Conservation (phyloP, 768 basidiomycete species). For the Rickenella mellea region DNA sequence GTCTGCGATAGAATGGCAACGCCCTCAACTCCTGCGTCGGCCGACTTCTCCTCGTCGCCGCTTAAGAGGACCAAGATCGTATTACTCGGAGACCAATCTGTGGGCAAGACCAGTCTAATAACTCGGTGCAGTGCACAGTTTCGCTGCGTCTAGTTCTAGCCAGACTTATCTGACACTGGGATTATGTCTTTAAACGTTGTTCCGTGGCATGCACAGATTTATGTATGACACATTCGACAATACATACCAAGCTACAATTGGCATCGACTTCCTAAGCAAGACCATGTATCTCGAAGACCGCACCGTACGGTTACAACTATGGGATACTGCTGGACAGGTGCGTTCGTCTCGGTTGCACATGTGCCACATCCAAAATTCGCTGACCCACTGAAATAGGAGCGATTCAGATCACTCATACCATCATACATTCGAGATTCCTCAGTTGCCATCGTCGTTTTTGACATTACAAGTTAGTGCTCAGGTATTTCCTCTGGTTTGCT, state of each 20-base stretch:
- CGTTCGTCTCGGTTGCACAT: slow-evolving; percentile 11
- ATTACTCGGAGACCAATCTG: slow-evolving; percentile 92
- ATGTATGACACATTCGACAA: slow-evolving; percentile 99
- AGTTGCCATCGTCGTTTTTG: slow-evolving; percentile 97
- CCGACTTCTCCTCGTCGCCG: slow-evolving; percentile 81
- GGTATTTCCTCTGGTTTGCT: not conserved
- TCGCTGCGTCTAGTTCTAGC: too few species aligned
- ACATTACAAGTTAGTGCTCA: slow-evolving; percentile 81
- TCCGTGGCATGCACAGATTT: slow-evolving; percentile 41
- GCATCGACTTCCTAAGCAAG: slow-evolving; percentile 99
- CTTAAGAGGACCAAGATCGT: slow-evolving; percentile 96
- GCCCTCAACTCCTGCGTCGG: slow-evolving; percentile 57
- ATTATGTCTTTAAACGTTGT: not conserved
- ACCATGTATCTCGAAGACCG: slow-evolving; percentile 99
- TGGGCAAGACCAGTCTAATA: slow-evolving; percentile 97
- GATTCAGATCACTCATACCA: slow-evolving; percentile 94
- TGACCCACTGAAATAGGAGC: slow-evolving; percentile 51
- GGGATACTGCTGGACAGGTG: slow-evolving; percentile 97
- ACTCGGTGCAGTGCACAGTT: slow-evolving; percentile 74
- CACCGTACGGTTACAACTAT: slow-evolving; percentile 92
- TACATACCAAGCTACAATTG: slow-evolving; percentile 95
- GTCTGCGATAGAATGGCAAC: slow-evolving; percentile 29
- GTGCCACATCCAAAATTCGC: not conserved
- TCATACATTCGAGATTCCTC: slow-evolving; percentile 98
- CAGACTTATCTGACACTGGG: not conserved